Evolutionary conservation across 257 asterid genomes (phyloP).

Genomic region (Ilex asprella): DNA sequence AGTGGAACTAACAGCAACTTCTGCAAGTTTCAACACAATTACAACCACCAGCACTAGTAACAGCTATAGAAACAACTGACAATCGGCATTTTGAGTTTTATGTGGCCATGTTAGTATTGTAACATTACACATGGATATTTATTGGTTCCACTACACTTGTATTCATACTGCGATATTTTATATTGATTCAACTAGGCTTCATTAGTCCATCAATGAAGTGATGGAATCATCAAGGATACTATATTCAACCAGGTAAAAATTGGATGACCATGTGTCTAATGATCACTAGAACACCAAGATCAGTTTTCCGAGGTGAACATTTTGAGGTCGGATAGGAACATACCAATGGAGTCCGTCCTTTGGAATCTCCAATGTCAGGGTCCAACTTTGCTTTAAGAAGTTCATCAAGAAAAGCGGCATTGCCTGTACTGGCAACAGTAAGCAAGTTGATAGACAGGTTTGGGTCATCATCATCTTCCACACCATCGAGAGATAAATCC

Average conservation of each 20-base stretch:
- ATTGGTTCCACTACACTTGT: too few species aligned
- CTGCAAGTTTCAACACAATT: too few species aligned
- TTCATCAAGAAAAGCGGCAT: conserved; percentile 81
- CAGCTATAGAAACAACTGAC: too few species aligned
- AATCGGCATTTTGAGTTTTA: too few species aligned
- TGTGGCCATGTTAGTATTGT: too few species aligned
- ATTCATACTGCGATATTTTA: too few species aligned
- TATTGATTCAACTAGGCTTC: too few species aligned
- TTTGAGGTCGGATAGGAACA: background rate
- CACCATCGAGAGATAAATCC: conserved; percentile 56
- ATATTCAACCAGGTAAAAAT: background rate
- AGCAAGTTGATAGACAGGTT: conserved; percentile 64
- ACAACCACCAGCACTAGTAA: too few species aligned
- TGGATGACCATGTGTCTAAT: background rate
- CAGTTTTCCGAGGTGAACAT: background rate
- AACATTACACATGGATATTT: too few species aligned
- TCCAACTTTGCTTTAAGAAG: conserved; percentile 79
- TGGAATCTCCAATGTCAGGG: conserved; percentile 72
- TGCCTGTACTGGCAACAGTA: conserved; percentile 73
- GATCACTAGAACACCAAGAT: background rate
- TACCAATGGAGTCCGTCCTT: conserved; percentile 85
- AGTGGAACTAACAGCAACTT: too few species aligned
- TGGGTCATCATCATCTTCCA: conserved; percentile 43
- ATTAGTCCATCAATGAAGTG: background rate
- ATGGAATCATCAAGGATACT: background rate